Evolutionary conservation across 2,329 filamentous ascomycete genomes (phyloP).

Genomic region (Tolypocladium capitatum): DNA sequence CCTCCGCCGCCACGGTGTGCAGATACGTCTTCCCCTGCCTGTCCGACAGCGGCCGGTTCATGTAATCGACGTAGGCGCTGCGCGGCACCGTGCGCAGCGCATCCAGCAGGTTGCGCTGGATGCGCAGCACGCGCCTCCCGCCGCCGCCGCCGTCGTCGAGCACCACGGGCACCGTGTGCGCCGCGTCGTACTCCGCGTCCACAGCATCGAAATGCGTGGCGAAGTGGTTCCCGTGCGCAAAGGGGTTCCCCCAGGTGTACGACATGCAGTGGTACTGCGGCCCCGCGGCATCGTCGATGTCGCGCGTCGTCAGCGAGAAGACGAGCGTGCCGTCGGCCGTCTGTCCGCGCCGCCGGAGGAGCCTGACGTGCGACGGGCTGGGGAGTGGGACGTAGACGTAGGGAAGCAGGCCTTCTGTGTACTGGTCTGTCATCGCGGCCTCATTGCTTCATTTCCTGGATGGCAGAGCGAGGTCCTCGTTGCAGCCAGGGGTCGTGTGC

Average conservation of each 20-base stretch:
- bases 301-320: conserved; percentile 7
- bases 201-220: conserved; percentile 6
- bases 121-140: conserved; percentile 1
- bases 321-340: conserved; percentile 5
- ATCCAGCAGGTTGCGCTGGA: conserved; percentile 11
- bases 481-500: neutral
- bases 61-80: conserved; percentile 3
- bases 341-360: conserved; percentile 3
- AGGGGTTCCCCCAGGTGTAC: conserved; percentile 14
- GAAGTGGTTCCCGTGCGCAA: conserved; percentile 9
- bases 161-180: conserved; percentile 5
- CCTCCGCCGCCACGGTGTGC: conserved; percentile 4
- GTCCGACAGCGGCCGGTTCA: conserved; percentile 2
- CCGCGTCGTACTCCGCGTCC: conserved; percentile 3
- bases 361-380: conserved; percentile 5
- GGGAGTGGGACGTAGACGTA: conserved; percentile 5
- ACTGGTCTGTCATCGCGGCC: neutral
- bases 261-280: conserved; percentile 10
- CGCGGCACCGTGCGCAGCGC: conserved; percentile 7
- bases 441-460: neutral
- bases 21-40: conserved; percentile 4
- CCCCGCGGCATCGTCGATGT: conserved; percentile 4
- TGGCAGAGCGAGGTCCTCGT: neutral
- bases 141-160: conserved; percentile 4
- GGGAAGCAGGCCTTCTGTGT: neutral